Conservation (phyloP, 805 yeast species). For the Metschnikowia picachoensis region DNA sequence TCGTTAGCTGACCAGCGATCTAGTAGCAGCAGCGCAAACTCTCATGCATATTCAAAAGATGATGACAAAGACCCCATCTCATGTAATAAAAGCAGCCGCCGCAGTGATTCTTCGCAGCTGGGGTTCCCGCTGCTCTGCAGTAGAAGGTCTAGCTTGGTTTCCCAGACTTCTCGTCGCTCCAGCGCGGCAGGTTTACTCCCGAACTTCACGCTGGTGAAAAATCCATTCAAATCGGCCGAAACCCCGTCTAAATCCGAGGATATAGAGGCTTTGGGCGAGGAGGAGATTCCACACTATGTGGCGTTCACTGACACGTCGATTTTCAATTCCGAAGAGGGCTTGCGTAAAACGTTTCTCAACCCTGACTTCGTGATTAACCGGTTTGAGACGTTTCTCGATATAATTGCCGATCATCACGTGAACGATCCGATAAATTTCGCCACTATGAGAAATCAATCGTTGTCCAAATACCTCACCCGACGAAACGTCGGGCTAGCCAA, state of each 20-base stretch:
- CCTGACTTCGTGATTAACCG: conserved; percentile 30
- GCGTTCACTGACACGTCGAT: conserved; percentile 10
- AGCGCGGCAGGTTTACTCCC: neutral
- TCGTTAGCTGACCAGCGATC: too few relatives aligned
- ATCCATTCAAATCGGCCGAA: conserved; percentile 26
- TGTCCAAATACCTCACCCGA: conserved; percentile 24
- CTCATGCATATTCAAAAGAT: too few relatives aligned
- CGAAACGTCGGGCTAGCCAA: conserved; percentile 3
- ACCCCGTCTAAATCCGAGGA: neutral
- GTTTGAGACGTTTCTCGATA: conserved; percentile 31
- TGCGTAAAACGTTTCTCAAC: conserved; percentile 21
- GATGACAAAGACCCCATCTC: too few relatives aligned
- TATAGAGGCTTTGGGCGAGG: neutral
- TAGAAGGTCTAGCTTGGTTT: conserved; percentile 4
- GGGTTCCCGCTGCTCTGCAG: neutral
- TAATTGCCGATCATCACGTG: conserved; percentile 27
- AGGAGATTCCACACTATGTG: conserved; percentile 4
- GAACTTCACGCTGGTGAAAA: conserved; percentile 30
- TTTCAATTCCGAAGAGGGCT: conserved; percentile 24
- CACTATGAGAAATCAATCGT: conserved; percentile 28
- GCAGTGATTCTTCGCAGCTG: neutral
- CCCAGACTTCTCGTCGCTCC: conserved; percentile 2
- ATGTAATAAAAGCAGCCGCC: neutral
- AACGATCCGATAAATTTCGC: conserved; percentile 40
- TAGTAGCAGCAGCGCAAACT: too few relatives aligned